Percentiles rank a stretch among this genome's conserved stretches.
Evolutionary conservation across 1,284 basidiomycete genomes (phyloP).

Genomic region (Heliocybe sulcata): DNA sequence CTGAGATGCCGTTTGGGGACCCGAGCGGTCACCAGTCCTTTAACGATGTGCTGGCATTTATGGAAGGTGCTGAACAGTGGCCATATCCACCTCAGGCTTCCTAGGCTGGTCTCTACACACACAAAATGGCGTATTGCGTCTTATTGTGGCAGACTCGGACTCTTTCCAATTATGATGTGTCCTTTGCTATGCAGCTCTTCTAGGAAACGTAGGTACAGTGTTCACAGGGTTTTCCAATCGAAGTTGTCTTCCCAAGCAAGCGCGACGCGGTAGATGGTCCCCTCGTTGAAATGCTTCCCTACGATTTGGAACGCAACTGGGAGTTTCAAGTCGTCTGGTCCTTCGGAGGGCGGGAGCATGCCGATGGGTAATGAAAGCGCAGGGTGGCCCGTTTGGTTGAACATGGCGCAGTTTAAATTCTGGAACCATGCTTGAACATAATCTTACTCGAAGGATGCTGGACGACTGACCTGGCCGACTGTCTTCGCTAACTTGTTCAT

Average conservation of each 20-base stretch:
- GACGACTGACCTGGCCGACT: constrained; percentile 14
- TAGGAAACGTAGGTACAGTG: background rate
- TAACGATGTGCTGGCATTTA: constrained; percentile 3
- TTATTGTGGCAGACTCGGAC: background rate
- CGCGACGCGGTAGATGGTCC: constrained; percentile 24
- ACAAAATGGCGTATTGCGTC: background rate
- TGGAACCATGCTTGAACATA: background rate
- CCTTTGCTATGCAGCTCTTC: background rate
- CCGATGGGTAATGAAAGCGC: constrained; percentile 26
- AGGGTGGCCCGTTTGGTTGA: constrained; percentile 24
- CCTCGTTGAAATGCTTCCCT: constrained; percentile 22
- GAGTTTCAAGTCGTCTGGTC: constrained; percentile 18
- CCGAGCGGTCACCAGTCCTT: constrained; percentile 2
- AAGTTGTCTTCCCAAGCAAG: constrained; percentile 24
- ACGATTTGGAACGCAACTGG: constrained; percentile 30
- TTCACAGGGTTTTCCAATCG: constrained; percentile 21
- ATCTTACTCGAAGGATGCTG: background rate
- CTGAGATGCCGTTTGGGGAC: constrained; percentile 3
- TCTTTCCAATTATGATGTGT: background rate
- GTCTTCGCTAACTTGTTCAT: constrained; percentile 12
- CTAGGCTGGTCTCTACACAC: background rate
- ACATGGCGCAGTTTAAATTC: constrained; percentile 7
- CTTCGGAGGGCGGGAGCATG: constrained; percentile 20
- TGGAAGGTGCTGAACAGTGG: constrained; percentile 3
- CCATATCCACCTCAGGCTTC: background rate